phyloP scores from a whole-genome alignment of 805 yeast genomes.

The Wickerhamiella dianesei region DNA sequence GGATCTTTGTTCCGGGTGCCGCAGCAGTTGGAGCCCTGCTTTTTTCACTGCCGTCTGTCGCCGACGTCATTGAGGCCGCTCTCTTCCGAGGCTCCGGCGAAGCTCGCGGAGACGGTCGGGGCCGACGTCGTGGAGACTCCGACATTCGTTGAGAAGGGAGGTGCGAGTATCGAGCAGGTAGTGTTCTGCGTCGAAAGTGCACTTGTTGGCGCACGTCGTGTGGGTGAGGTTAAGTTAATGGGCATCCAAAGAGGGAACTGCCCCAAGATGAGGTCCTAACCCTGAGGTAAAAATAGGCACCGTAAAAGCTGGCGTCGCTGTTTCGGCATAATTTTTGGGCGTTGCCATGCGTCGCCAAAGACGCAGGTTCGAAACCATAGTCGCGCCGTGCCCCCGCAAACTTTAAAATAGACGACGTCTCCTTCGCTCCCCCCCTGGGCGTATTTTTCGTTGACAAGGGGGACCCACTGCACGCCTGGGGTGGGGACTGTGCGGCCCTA shows the following conservation, averaged over 20 bases:
- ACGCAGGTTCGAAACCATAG: not conserved
- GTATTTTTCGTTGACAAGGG: not conserved
- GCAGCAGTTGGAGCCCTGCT: too few species aligned
- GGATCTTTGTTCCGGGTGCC: not conserved
- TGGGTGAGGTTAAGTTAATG: too few species aligned
- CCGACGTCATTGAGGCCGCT: not conserved
- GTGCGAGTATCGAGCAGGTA: too few species aligned
- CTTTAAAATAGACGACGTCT: not conserved
- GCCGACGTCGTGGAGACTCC: not conserved
- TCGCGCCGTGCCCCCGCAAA: too few species aligned
- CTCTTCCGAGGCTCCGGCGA: not conserved
- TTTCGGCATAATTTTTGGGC: too few species aligned
- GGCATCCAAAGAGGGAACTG: not conserved
- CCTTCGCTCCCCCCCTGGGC: not conserved
- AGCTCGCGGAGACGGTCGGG: not conserved
- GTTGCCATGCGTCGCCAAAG: too few species aligned
- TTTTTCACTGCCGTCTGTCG: too few species aligned
- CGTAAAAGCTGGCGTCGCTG: too few species aligned
- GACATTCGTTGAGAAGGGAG: too few species aligned
- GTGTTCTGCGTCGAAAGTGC: too few species aligned
- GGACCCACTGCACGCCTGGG: not conserved
- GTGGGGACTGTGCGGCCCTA: too few species aligned
- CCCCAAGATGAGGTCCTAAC: not conserved
- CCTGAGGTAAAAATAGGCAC: not conserved
- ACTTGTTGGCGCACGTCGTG: too few species aligned